Conservation (phyloP, 2,329 filamentous ascomycete genomes). For the Scopulariopsis brevicaulis region DNA sequence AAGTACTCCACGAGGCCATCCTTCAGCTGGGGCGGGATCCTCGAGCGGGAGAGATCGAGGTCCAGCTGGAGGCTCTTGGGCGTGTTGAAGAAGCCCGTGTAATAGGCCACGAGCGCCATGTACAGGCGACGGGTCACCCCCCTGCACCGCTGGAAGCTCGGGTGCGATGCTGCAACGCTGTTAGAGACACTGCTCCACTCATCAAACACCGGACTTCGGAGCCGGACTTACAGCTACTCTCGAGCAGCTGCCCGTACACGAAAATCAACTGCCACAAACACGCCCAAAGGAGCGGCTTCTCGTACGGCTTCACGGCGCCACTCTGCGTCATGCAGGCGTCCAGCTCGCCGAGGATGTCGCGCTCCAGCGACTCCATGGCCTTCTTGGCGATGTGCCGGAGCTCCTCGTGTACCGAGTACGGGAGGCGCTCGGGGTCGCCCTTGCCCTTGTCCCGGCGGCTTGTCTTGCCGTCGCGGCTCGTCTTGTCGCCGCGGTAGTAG, state of each 20-base stretch:
- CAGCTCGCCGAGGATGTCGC: slow-evolving; percentile 26
- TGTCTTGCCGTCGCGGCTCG: too few species aligned
- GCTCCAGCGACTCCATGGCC: slow-evolving; percentile 23
- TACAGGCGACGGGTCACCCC: slow-evolving; percentile 7
- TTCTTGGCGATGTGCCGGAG: slow-evolving; percentile 25
- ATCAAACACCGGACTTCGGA: neutral
- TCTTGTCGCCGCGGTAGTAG: neutral
- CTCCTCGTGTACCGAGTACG: slow-evolving; percentile 26
- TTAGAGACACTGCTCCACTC: neutral
- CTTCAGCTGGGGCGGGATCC: neutral
- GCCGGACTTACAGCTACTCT: neutral
- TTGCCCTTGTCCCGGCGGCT: neutral
- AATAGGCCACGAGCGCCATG: slow-evolving; percentile 11
- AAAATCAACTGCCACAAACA: slow-evolving; percentile 37
- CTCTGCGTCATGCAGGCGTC: slow-evolving; percentile 24
- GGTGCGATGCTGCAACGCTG: neutral
- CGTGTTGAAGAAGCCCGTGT: slow-evolving; percentile 11
- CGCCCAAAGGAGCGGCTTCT: slow-evolving; percentile 33
- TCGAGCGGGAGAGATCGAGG: slow-evolving; percentile 4
- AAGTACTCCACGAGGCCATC: slow-evolving; percentile 2
- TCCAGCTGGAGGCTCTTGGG: slow-evolving; percentile 7
- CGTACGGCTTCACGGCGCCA: slow-evolving; percentile 24
- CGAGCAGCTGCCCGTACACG: slow-evolving; percentile 30
- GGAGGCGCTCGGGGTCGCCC: slow-evolving; percentile 12
- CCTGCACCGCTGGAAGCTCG: neutral